A percentile compares a stretch with the other conserved stretches of the same genome.
Evolutionary conservation across 116 monocot species (phyloP).

Genomic region (Dioscorea cayenensis): DNA sequence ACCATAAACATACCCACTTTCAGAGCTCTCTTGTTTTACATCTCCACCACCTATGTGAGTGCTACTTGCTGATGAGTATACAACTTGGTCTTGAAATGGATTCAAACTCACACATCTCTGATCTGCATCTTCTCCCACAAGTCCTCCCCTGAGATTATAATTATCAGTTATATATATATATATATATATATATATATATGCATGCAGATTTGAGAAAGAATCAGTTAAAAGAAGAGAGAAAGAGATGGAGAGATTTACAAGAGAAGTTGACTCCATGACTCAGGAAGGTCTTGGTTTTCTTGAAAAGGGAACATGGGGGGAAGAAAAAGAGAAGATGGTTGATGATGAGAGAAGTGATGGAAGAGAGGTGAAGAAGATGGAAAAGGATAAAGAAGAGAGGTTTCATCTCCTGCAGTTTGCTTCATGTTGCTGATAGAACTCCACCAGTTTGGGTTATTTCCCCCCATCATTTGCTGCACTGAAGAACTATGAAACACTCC

Average conservation of each 20-base stretch:
- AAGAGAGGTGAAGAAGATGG: conserved; percentile 13
- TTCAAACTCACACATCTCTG: conserved; percentile 17
- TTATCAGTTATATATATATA: background rate
- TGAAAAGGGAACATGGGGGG: conserved; percentile 19
- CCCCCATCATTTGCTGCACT: conserved; percentile 41
- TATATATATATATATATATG: background rate
- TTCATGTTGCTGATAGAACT: conserved; percentile 24
- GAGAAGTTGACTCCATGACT: conserved; percentile 54
- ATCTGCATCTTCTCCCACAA: conserved; percentile 32
- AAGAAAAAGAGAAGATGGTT: conserved; percentile 24
- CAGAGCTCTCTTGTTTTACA: conserved; percentile 28
- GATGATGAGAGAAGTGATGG: conserved; percentile 13
- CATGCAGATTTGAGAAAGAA: background rate
- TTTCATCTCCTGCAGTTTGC: conserved; percentile 7
- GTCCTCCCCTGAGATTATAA: conserved; percentile 44
- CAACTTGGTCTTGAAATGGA: conserved; percentile 28
- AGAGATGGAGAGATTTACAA: conserved; percentile 32
- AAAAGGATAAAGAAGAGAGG: conserved; percentile 7
- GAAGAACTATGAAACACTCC: conserved; percentile 47
- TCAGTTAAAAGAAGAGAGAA: background rate
- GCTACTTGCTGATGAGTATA: conserved; percentile 14
- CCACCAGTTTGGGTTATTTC: conserved; percentile 14
- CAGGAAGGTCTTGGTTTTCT: conserved; percentile 37
- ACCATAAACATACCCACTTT: conserved; percentile 18
- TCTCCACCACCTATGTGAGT: conserved; percentile 4